These are phyloP conservation scores for Gynochthodes officinalis DNA, from an alignment of 257 asterid species.

Conservation along the genomic window DNA sequence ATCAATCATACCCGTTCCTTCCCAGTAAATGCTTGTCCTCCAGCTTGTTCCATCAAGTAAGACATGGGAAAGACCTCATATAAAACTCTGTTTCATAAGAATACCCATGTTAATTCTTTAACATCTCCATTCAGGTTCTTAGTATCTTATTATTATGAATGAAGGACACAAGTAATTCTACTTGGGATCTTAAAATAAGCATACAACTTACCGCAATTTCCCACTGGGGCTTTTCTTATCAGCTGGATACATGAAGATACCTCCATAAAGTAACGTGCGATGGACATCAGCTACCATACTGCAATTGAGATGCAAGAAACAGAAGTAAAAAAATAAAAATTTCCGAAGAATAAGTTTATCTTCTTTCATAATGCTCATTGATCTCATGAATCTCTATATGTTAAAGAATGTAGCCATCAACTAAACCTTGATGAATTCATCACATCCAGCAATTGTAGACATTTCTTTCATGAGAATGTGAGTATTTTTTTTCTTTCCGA, in stretches of 20 bases:
- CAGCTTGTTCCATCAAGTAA: conserved; percentile 96
- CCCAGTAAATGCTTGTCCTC: conserved; percentile 95
- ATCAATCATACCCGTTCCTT: conserved; percentile 58
- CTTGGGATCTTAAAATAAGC: not conserved
- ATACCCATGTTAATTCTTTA: not conserved
- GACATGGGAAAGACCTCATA: conserved; percentile 99
- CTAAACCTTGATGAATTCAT: not conserved
- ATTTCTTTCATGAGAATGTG: not conserved
- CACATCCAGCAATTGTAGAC: not conserved
- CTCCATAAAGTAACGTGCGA: conserved; percentile 97
- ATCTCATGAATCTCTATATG: not conserved
- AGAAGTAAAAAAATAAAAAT: not conserved
- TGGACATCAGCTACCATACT: conserved; percentile 99
- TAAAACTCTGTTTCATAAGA: conserved; percentile 59
- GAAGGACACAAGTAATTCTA: not conserved
- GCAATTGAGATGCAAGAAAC: conserved; percentile 15
- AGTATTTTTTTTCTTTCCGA: not conserved
- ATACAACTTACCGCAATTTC: conserved; percentile 60
- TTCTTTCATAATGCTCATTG: not conserved
- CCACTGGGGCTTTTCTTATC: conserved; percentile 96
- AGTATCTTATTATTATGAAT: not conserved
- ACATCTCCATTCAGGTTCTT: not conserved
- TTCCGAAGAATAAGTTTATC: not conserved
- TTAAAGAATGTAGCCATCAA: not conserved
- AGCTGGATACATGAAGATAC: conserved; percentile 93